Evolutionary conservation across 208 protist genomes (phyloP).

Genomic region (Tritrichomonas foetus): DNA sequence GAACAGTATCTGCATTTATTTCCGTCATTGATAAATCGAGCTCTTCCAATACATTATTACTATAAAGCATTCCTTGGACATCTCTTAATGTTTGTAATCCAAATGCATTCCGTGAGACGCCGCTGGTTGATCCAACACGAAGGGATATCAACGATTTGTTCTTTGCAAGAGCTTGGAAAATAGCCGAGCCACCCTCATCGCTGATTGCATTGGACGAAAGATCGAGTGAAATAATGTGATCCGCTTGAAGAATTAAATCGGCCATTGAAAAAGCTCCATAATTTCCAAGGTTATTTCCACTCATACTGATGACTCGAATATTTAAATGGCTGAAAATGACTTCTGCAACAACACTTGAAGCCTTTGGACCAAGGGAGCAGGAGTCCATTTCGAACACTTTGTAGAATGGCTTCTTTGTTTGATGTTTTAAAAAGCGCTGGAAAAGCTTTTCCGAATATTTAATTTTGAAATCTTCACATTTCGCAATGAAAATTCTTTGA

Average conservation of each 20-base stretch:
- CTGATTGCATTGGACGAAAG: constrained; percentile 27
- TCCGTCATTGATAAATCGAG: constrained; percentile 34
- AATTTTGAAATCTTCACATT: background rate
- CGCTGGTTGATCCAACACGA: background rate
- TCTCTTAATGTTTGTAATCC: background rate
- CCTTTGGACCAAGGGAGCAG: background rate
- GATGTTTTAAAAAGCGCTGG: background rate
- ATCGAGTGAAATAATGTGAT: background rate
- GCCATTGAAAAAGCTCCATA: background rate
- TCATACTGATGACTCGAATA: background rate
- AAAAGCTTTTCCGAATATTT: constrained; percentile 16
- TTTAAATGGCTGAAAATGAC: background rate
- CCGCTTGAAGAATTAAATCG: background rate
- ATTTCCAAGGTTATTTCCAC: background rate
- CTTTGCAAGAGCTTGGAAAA: background rate
- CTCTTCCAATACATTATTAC: background rate
- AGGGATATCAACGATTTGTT: background rate
- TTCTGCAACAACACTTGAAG: background rate
- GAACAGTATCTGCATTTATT: background rate
- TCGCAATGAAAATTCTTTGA: background rate
- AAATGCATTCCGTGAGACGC: background rate
- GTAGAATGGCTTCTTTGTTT: background rate
- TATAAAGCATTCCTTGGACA: background rate
- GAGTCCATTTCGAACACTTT: constrained; percentile 15
- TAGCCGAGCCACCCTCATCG: background rate